These are phyloP conservation scores for Fusarium scirpi DNA, from an alignment of 2,329 filamentous ascomycete species.

Conservation along the genomic window DNA sequence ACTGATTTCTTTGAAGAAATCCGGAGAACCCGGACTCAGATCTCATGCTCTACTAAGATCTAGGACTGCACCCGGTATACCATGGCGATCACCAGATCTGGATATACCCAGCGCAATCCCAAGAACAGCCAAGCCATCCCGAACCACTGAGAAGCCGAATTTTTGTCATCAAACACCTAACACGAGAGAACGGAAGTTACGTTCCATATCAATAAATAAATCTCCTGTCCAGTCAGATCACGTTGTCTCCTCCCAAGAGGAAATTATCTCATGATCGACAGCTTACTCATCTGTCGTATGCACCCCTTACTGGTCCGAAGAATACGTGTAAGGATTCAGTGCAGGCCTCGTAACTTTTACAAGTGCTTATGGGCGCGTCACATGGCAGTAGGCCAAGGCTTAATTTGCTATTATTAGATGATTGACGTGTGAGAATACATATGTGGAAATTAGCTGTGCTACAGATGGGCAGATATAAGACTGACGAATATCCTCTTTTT, in stretches of 20 bases:
- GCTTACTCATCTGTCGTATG: conserved; percentile 2
- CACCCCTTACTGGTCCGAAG: background rate
- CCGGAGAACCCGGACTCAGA: background rate
- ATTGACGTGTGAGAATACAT: background rate
- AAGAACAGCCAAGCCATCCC: background rate
- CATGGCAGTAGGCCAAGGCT: conserved; percentile 4
- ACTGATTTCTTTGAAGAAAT: background rate
- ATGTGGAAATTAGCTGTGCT: background rate
- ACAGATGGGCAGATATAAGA: conserved; percentile 6
- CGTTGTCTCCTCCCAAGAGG: background rate
- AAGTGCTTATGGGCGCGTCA: conserved; percentile 31
- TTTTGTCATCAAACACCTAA: background rate
- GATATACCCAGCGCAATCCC: background rate
- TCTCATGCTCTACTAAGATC: background rate
- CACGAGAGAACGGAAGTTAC: conserved; percentile 19
- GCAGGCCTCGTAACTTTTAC: conserved; percentile 6
- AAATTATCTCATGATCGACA: conserved; percentile 21
- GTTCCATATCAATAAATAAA: conserved; percentile 30
- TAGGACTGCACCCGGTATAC: background rate
- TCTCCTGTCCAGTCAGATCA: too few relatives aligned
- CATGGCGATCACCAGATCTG: background rate
- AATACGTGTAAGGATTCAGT: conserved; percentile 5
- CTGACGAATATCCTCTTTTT: fast-evolving
- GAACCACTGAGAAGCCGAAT: too few relatives aligned
- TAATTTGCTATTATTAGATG: conserved; percentile 29